Evolutionary conservation across 2,329 filamentous ascomycete genomes (phyloP), one percentile per base, ranked within the genome.

Genomic region (Monilinia polystroma): DNA sequence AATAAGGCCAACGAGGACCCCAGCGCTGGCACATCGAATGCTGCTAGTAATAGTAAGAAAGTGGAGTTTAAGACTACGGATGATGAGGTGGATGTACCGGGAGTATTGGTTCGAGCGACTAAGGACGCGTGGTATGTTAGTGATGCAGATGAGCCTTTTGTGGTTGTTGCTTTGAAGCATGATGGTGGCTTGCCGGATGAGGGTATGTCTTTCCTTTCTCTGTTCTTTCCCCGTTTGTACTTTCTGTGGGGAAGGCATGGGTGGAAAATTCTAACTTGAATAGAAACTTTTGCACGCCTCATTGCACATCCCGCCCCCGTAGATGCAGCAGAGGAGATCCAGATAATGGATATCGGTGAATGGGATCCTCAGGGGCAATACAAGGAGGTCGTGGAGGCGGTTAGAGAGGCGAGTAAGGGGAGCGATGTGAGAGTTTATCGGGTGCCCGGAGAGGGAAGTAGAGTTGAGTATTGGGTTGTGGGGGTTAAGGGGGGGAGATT

Each of bases 121-220:
- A 79, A 83, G 62, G 81, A 89, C 67, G 84, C 82, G 54, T 88
- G 89, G 75, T 96, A 95, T 77, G 78, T 85, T 20, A 95, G 90
- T 69, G 93, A 97, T 68, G 87, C 91, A 41, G 93, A 97, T 76
- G 92, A 96, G 81, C 88, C 90, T 5, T 97, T 96, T 78, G 87
- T 90, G 76, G 86, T 87, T 4, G 91, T 97, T 7, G 86, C 84
- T 64, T 77, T 96, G 71, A 83, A 81, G 71, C 91, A 84, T 79
- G 77, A 81, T 26, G 83, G 83, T 60, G 81, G 81, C 4, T 74
- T 90, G 72, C 86, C 88, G 0, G 82, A 85, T 71, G 87, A 89
- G 77, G 82, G 87, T 90, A 75, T 73, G 83, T 79, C 71, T 67
- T 57, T n/a, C 54, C 29, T 57, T 35, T n/a, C 32, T 26, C 51